phyloP scores from a whole-genome alignment of 192 early-diverging fungal species.

The Martensiomyces pterosporus region DNA sequence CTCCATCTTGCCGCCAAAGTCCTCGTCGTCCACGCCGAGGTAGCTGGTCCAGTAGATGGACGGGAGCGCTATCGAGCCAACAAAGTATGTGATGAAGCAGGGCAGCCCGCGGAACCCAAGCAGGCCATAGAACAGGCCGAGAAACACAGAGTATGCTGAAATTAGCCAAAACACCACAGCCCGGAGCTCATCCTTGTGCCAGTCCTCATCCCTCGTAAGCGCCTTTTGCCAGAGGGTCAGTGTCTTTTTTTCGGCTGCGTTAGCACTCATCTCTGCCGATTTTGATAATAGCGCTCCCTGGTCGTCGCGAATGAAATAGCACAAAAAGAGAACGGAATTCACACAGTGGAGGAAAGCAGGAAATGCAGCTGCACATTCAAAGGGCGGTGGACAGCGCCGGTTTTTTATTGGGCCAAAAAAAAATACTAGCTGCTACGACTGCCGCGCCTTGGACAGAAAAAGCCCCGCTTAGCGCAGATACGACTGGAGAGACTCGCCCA shows the following conservation, averaged over 20 bases:
- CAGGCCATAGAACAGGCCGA: slow-evolving; percentile 27
- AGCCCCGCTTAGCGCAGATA: slow-evolving; percentile 79
- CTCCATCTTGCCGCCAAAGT: slow-evolving; percentile 50
- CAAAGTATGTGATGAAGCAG: slow-evolving; percentile 26
- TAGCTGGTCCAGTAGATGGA: slow-evolving; percentile 34
- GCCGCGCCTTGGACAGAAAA: no score
- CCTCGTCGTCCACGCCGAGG: slow-evolving; percentile 39
- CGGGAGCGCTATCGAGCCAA: slow-evolving; percentile 22
- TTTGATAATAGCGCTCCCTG: neutral
- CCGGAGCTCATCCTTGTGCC: slow-evolving; percentile 46
- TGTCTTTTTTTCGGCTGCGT: slow-evolving; percentile 1
- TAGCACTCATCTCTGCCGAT: slow-evolving; percentile 4
- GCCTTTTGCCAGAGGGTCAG: slow-evolving; percentile 37
- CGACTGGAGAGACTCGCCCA: slow-evolving; percentile 87
- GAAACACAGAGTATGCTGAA: slow-evolving; percentile 15
- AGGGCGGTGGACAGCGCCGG: no score
- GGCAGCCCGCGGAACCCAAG: slow-evolving; percentile 27
- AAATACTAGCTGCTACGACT: no score
- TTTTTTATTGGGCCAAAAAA: no score
- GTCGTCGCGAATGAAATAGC: neutral
- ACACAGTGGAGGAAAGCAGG: no score
- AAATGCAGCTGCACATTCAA: no score
- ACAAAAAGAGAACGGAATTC: neutral
- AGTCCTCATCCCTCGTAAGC: slow-evolving; percentile 35
- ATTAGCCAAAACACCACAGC: slow-evolving; percentile 41